Evolutionary conservation across 129 eudicot genomes (phyloP), one percentile per base, ranked within the genome.

Genomic region (Chrysanthemum seticuspe): DNA sequence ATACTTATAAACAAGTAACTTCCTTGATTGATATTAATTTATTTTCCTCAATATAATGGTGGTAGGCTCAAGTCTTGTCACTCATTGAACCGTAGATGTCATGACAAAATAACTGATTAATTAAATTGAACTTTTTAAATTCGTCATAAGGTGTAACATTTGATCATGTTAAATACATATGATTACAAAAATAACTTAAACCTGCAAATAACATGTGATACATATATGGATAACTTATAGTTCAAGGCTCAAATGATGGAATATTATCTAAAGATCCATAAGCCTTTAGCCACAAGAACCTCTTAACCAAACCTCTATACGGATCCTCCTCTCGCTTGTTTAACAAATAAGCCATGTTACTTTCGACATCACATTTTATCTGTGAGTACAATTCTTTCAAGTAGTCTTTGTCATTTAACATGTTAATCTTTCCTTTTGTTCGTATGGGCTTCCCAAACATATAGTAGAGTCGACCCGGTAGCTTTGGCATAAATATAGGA

Each of bases 391-490:
- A 9, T 15, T 65, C 31, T 4, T 7, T n/a, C 14, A 16, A 10
- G 16, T 16, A 36, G 7, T 65, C 53, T 36, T 44, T 16, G 27
- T 16, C 54, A 36, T 65, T 10, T 2, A 44, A 65, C 53, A 65
- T 40, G 16, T 65, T 36, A 36, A 7, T 54, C 14, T 36, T 40
- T 45, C 70, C 70, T 44, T 65, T 10, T 65, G 53, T 10, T 44
- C 0, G 14, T 65, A 65, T 16, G 29, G 70, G 70, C 70, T 65
- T 65, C 70, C 53, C 70, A 5, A 65, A 44, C 52, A 40, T n/a
- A 65, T 65, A 65, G 52, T 44, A 65, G 3, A 65, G 29, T 65
- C 70, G 70, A 16, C 70, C n/a, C 25, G 50, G 70, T 40, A 65
- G 10, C 54, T 65, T 65, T 65, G 70, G 70, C 70, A 44, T 36